Base-by-base conservation (phyloP, 169 alveolate genomes). In the Plasmodium vivax region DNA sequence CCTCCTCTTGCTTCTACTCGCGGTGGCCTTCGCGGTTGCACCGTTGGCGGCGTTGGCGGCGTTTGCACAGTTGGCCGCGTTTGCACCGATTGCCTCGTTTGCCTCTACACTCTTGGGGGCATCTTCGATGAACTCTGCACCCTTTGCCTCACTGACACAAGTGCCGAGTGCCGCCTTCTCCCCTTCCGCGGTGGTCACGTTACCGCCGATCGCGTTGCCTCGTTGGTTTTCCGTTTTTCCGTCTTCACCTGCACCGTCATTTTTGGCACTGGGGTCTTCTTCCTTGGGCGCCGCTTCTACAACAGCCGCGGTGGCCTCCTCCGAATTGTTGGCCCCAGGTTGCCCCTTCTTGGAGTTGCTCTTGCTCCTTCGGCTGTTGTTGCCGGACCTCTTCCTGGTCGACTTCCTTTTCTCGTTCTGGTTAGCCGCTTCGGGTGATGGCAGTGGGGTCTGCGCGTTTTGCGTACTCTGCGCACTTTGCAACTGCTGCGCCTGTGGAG, bases 1-100 rank as follows among this genome's bases (percentile, higher is more conserved):
- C 62, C 79, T 27, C 41, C 88, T 82, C 36, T 16, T 82, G 71
- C 88, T 82, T 36, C 51, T 51, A 45, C 88, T 82, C 8, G 32
- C 62, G 2, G 47, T 68, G 27, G 77, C 27, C 34, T 7, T 82
- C 14, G 36, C 79, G 34, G 45, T 16, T 30, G 30, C 6, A 23
- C 14, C 87, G 62, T 82, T 30, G 38, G 7, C 1, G 14, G 12
- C 47, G 2, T 19, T 12, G 27, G 27, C 27, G 27, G 41, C 19
- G 8, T 38, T 2, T 38, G 45, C 8, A 38, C 1, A 0, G 45
- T 38, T 5, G 4, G 45, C 45, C 4, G 6, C 45, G 45, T 38
- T 38, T 5, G 45, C 45, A 38, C 45, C 45, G 6, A 0, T 38
- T 38, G 6, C 45, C 4, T 38, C 45, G 45, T 38, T 38, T 38